Evolutionary conservation across 2,329 filamentous ascomycete species (phyloP).

Genomic region (Epichloe brachyelytri): DNA sequence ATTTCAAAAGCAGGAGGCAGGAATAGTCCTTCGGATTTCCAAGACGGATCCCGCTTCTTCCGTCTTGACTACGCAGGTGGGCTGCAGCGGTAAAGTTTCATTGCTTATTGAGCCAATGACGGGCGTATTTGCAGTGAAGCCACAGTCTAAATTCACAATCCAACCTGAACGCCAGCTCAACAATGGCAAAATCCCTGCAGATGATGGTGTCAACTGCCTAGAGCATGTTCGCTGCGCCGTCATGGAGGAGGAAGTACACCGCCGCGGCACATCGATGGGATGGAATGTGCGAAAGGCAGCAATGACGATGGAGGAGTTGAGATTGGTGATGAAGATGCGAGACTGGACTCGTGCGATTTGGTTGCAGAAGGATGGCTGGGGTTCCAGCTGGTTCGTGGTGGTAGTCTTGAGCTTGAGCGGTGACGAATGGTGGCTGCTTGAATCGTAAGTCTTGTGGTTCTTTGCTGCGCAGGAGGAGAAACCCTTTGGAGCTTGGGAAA

Average conservation of each 20-base stretch:
- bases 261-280: slow-evolving; percentile 46
- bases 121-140: slow-evolving; percentile 60
- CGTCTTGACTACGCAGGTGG: slow-evolving; percentile 55
- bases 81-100: slow-evolving; percentile 43
- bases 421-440: slow-evolving; percentile 67
- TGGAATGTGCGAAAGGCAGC: slow-evolving; percentile 45
- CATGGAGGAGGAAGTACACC: slow-evolving; percentile 47
- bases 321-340: slow-evolving; percentile 47
- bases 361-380: slow-evolving; percentile 62
- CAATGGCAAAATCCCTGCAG: slow-evolving; percentile 38
- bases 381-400: slow-evolving; percentile 56
- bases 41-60: slow-evolving; percentile 52
- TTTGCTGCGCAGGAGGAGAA: neutral
- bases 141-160: slow-evolving; percentile 42
- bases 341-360: slow-evolving; percentile 53
- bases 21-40: slow-evolving; percentile 45
- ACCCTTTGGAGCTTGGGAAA: slow-evolving; percentile 1
- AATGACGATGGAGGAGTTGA: slow-evolving; percentile 40
- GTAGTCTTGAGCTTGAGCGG: slow-evolving; percentile 58
- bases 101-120: slow-evolving; percentile 65
- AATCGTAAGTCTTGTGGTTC: slow-evolving; percentile 33
- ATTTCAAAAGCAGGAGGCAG: slow-evolving; percentile 46
- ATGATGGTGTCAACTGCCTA: slow-evolving; percentile 44
- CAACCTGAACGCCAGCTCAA: slow-evolving; percentile 56
- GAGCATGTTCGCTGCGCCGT: slow-evolving; percentile 50